These are phyloP conservation scores for Erysimum cheiri DNA, from an alignment of 441 rosid species.

Conservation along the genomic window DNA sequence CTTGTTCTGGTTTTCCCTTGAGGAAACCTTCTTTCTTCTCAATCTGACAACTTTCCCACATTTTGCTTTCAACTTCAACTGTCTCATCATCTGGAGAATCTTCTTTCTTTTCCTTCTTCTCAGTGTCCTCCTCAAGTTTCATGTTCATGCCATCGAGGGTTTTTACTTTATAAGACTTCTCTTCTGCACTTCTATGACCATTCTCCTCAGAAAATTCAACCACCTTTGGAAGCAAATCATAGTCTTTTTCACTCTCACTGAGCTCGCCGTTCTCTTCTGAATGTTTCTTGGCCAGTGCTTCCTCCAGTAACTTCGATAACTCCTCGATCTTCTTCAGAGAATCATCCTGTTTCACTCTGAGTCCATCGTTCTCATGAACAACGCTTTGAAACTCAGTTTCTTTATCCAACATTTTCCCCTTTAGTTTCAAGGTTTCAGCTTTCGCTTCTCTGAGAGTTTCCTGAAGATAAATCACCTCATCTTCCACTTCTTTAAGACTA, in stretches of 20 bases:
- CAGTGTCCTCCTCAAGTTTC: conserved; percentile 49
- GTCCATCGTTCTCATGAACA: conserved; percentile 71
- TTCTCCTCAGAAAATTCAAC: conserved; percentile 85
- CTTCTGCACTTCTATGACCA: conserved; percentile 68
- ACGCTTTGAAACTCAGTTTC: conserved; percentile 78
- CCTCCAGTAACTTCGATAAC: conserved; percentile 78
- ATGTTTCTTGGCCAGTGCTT: conserved; percentile 61
- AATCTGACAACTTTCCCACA: conserved; percentile 92
- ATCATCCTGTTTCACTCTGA: conserved; percentile 59
- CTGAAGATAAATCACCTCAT: conserved; percentile 75
- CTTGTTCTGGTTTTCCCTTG: conserved; percentile 62
- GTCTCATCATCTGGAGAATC: conserved; percentile 55
- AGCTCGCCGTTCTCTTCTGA: conserved; percentile 72
- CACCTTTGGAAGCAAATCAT: conserved; percentile 88
- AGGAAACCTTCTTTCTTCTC: conserved; percentile 86
- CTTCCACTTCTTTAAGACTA: conserved; percentile 81
- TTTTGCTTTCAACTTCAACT: conserved; percentile 66
- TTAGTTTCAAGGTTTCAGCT: conserved; percentile 64
- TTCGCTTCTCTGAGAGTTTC: conserved; percentile 68
- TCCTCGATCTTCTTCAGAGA: conserved; percentile 69
- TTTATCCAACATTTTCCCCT: conserved; percentile 71
- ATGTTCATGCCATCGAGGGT: conserved; percentile 48
- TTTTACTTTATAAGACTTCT: conserved; percentile 56
- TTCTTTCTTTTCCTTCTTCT: conserved; percentile 41
- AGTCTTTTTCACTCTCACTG: conserved; percentile 84